Evolutionary conservation across 495 filamentous ascomycete species (phyloP).

Genomic region (Filosporella fistucella): DNA sequence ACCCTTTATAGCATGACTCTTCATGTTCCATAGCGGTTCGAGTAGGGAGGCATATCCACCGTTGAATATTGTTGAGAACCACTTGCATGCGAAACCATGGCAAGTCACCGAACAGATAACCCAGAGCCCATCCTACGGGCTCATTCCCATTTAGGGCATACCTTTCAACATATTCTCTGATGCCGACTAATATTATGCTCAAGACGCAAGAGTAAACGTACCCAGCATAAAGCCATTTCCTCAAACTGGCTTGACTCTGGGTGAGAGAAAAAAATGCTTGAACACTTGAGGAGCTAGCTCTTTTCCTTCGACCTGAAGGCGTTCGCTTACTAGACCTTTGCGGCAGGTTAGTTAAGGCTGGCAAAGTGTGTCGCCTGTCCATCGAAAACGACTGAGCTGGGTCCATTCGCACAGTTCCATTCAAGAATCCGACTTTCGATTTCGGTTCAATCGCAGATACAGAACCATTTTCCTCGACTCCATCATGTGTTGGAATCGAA

Average conservation of each 20-base stretch:
- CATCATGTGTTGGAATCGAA: neutral
- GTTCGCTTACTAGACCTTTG: slow-evolving; percentile 31
- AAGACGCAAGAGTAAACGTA: slow-evolving; percentile 69
- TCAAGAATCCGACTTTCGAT: neutral
- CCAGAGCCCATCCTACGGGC: slow-evolving; percentile 87
- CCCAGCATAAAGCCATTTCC: slow-evolving; percentile 79
- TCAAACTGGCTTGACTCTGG: slow-evolving; percentile 61
- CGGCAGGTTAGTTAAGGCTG: slow-evolving; percentile 3
- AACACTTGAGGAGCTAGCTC: slow-evolving; percentile 59
- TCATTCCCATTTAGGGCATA: slow-evolving; percentile 68
- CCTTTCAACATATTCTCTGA: slow-evolving; percentile 62
- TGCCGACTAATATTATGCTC: slow-evolving; percentile 59
- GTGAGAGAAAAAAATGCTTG: slow-evolving; percentile 78
- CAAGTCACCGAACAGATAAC: slow-evolving; percentile 83
- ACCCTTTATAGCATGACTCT: slow-evolving; percentile 43
- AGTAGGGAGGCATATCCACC: slow-evolving; percentile 72
- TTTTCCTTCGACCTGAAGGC: slow-evolving; percentile 61
- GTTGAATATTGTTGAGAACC: slow-evolving; percentile 56
- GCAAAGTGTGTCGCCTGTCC: slow-evolving; percentile 22
- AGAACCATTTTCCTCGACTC: slow-evolving; percentile 3
- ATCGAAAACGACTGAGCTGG: neutral
- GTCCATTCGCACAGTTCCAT: neutral
- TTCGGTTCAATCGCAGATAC: slow-evolving; percentile 18
- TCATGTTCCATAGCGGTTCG: slow-evolving; percentile 31
- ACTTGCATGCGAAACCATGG: slow-evolving; percentile 61